These are phyloP conservation scores for Epicoccum nigrum DNA, from an alignment of 2,329 filamentous ascomycete genomes.

Conservation along the genomic window DNA sequence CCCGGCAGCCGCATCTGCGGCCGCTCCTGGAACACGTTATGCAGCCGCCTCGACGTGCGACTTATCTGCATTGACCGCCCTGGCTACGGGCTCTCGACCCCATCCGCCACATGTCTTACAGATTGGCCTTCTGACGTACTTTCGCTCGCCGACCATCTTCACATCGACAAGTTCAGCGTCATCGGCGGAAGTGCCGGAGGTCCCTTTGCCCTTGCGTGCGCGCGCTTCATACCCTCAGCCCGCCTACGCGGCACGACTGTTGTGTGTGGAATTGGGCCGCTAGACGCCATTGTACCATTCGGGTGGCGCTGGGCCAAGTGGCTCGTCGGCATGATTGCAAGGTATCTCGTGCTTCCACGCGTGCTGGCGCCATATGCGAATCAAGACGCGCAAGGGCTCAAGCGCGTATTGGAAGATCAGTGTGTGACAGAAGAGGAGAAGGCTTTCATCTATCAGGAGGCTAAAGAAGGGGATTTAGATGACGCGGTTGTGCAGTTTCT, in stretches of 20 bases:
- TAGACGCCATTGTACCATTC: background rate
- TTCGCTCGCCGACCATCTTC: background rate
- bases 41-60: background rate
- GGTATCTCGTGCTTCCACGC: background rate
- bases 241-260: background rate
- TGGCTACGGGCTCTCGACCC: background rate
- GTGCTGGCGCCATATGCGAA: background rate
- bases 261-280: background rate
- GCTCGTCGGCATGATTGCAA: background rate
- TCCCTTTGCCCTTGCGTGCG: background rate
- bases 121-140: background rate
- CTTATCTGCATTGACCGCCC: background rate
- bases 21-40: background rate
- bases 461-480: background rate
- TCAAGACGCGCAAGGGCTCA: background rate
- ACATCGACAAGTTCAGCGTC: background rate
- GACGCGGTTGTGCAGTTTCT: background rate
- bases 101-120: background rate
- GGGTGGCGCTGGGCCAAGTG: background rate
- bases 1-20: background rate
- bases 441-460: background rate
- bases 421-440: background rate
- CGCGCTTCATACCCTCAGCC: background rate
- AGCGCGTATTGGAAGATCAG: background rate
- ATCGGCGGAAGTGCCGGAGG: background rate